Evolutionary conservation across 768 basidiomycete genomes (phyloP), one percentile per base, ranked within the genome.

Genomic region (Tylopilus plumbeoviolaceoides): DNA sequence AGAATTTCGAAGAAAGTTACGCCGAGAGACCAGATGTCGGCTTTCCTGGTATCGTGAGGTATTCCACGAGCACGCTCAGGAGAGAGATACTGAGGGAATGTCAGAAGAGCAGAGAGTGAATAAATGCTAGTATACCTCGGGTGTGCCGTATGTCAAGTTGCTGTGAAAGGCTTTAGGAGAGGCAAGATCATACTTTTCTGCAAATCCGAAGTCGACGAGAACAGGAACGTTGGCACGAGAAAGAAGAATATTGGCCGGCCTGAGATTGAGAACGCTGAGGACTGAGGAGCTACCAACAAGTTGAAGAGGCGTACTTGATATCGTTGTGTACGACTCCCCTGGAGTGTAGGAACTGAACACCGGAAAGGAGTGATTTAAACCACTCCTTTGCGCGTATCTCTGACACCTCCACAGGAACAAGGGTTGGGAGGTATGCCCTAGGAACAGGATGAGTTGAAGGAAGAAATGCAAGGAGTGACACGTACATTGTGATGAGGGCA

Each of bases 131-230:
- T 55, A 53, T 65, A 91, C 89, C 75, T 95, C 93, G 25, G 94
- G 93, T 4, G 95, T 98, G 6, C 94, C 95, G 64, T 90, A 90
- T 1, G 89, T 82, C 43, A 91, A 77, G 61, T 89, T 89, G 60
- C 87, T 89, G 57, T 84, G 82, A 73, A 93, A 92, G 1, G 88
- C 85, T 18, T 81, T 82, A 17, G 74, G 66, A 0, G 83, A 81
- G 1, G 72, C 67, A 40, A 78, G 62, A 57, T 91, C 85, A 64
- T 94, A 94, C 58, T 82, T 83, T 63, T 95, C 90, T 2, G 95
- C 92, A 61, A 98, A 99, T 1, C 97, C 95, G 63, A 97, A 99
- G 70, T 98, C 97, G 35, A 97, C 88, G 4, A 98, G 80, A 4
- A 97, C 88, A 1, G 93, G 91, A 1, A 93, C 73, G 61, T 86